Evolutionary conservation across 441 rosid genomes (phyloP).

Genomic region (Pelargonium myrrhifolium): DNA sequence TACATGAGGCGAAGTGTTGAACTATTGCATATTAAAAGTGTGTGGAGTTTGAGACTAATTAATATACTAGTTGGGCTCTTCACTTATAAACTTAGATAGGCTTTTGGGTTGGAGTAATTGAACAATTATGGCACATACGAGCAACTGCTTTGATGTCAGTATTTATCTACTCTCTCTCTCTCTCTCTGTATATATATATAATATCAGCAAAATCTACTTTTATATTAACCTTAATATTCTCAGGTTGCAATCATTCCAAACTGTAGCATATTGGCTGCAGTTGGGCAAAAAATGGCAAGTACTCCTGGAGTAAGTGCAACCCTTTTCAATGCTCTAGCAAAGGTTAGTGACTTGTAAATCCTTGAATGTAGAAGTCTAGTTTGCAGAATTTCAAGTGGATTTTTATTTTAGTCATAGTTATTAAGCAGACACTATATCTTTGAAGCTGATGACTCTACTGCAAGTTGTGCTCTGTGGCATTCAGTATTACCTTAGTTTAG

Average conservation of each 20-base stretch:
- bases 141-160: neutral
- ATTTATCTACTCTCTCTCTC: constrained; percentile 8
- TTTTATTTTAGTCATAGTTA: neutral
- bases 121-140: no score
- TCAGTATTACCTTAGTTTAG: neutral
- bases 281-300: constrained; percentile 97
- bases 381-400: neutral
- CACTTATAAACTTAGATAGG: neutral
- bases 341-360: constrained; percentile 37
- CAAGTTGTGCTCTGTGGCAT: no score
- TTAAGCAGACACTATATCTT: neutral
- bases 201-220: neutral
- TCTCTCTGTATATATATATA: no score
- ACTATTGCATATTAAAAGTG: neutral
- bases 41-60: neutral
- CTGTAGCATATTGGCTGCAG: constrained; percentile 91
- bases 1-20: neutral
- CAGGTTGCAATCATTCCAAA: constrained; percentile 73
- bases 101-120: neutral
- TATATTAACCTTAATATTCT: constrained; percentile 6
- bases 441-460: neutral
- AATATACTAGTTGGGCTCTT: neutral
- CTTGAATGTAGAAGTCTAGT: neutral
- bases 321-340: constrained; percentile 82
- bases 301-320: constrained; percentile 94